A percentile compares a stretch with the other conserved stretches of the same genome.
phyloP scores from a whole-genome alignment of 345 rosid species.

The Sisymbrium altissimum region DNA sequence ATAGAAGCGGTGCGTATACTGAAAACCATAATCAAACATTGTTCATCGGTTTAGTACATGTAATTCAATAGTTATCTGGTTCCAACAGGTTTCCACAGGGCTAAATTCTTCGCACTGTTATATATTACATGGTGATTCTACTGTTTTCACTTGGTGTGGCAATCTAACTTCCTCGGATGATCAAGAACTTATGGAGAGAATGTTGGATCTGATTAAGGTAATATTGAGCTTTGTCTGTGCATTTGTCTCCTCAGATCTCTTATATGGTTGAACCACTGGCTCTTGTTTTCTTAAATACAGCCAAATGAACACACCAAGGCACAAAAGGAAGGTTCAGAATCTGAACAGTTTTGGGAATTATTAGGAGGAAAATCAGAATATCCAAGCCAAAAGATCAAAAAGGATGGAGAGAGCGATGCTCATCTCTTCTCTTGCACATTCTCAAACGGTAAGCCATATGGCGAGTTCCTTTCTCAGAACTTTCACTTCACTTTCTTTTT shows the following conservation, averaged over 20 bases:
- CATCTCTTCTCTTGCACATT: conserved; percentile 86
- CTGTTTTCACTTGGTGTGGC: conserved; percentile 91
- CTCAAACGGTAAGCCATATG: conserved; percentile 32
- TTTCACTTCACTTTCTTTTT: background rate
- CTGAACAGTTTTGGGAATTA: conserved; percentile 90
- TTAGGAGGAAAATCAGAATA: conserved; percentile 87
- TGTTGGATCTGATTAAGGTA: conserved; percentile 96
- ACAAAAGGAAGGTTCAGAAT: conserved; percentile 93
- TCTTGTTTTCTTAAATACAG: conserved; percentile 44
- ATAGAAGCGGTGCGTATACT: conserved; percentile 68
- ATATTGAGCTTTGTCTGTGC: background rate
- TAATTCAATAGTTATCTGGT: background rate
- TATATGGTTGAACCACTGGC: conserved; percentile 7
- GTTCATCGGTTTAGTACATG: background rate
- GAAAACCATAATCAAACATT: background rate
- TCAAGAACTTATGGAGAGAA: conserved; percentile 88
- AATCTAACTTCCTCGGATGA: conserved; percentile 70
- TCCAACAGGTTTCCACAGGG: conserved; percentile 71
- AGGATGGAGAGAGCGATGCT: conserved; percentile 82
- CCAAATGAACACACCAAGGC: conserved; percentile 74
- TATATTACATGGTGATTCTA: conserved; percentile 74
- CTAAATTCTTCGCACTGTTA: conserved; percentile 90
- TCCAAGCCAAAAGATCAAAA: conserved; percentile 65
- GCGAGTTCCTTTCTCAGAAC: background rate
- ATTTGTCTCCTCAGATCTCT: conserved; percentile 9